These are phyloP conservation scores for Polyplosphaeria fusca DNA, from an alignment of 495 filamentous ascomycete species.

Conservation along the genomic window DNA sequence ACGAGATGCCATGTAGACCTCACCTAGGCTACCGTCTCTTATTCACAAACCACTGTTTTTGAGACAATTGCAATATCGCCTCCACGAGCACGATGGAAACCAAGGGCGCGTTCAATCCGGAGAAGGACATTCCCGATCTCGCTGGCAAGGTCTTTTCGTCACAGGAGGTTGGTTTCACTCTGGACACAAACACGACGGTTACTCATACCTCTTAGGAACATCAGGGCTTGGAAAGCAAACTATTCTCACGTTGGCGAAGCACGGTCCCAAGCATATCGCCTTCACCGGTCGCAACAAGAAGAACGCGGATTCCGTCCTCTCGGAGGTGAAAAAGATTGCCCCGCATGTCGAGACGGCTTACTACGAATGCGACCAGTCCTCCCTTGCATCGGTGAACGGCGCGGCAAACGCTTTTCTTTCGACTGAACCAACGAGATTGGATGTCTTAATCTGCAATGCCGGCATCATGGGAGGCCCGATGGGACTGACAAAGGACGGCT, in stretches of 20 bases:
- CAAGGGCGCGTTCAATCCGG: constrained; percentile 3
- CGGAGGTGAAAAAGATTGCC: neutral
- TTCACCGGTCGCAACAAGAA: constrained; percentile 13
- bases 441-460: constrained; percentile 27
- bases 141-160: constrained; percentile 18
- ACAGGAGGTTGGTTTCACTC: constrained; percentile 3
- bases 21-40: too few relatives aligned
- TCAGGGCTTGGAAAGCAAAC: constrained; percentile 16
- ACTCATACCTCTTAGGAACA: neutral
- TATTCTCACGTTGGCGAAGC: constrained; percentile 10
- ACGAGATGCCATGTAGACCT: too few relatives aligned
- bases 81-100: neutral
- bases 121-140: constrained; percentile 12
- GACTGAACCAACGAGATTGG: neutral
- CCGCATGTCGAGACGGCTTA: neutral
- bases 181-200: neutral
- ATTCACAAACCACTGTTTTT: too few relatives aligned
- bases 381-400: constrained; percentile 7
- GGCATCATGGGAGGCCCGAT: constrained; percentile 10
- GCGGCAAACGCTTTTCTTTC: neutral
- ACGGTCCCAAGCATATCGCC: constrained; percentile 14
- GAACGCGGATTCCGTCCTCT: neutral
- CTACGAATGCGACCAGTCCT: constrained; percentile 12
- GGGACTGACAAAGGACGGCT: constrained; percentile 15
- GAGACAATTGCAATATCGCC: too few relatives aligned